Evolutionary conservation across 1,284 basidiomycete species (phyloP).

Genomic region (Leccinum pachyderme): DNA sequence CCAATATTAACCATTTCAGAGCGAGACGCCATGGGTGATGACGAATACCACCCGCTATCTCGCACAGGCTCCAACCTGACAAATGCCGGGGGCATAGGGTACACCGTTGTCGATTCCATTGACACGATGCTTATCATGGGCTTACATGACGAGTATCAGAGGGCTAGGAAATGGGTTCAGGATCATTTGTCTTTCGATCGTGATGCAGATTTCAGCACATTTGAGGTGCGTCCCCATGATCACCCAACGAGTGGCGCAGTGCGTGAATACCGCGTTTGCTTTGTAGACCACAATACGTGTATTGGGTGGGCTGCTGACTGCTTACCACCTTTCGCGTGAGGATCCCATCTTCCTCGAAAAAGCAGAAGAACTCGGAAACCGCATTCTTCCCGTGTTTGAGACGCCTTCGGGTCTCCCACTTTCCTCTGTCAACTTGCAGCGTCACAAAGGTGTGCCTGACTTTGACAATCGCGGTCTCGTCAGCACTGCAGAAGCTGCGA

Average conservation of each 20-base stretch:
- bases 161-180: slow-evolving; percentile 79
- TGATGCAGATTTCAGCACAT: slow-evolving; percentile 84
- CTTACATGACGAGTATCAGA: slow-evolving; percentile 72
- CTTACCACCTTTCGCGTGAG: slow-evolving; percentile 69
- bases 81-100: slow-evolving; percentile 76
- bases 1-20: slow-evolving; percentile 48
- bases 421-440: slow-evolving; percentile 75
- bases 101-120: slow-evolving; percentile 79
- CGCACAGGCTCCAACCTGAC: slow-evolving; percentile 76
- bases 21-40: slow-evolving; percentile 83
- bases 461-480: slow-evolving; percentile 63
- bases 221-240: slow-evolving; percentile 64
- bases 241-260: neutral
- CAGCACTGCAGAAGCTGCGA: slow-evolving; percentile 83
- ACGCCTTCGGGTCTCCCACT: slow-evolving; percentile 81
- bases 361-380: slow-evolving; percentile 79
- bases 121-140: slow-evolving; percentile 90
- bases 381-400: slow-evolving; percentile 84
- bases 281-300: slow-evolving; percentile 76
- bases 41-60: slow-evolving; percentile 86
- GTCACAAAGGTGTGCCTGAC: slow-evolving; percentile 64
- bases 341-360: slow-evolving; percentile 72
- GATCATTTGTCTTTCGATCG: slow-evolving; percentile 73
- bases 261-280: slow-evolving; percentile 7
- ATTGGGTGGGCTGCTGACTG: slow-evolving; percentile 81